phyloP scores from a whole-genome alignment of 257 asterid species.

The Leonotis leonurus region DNA sequence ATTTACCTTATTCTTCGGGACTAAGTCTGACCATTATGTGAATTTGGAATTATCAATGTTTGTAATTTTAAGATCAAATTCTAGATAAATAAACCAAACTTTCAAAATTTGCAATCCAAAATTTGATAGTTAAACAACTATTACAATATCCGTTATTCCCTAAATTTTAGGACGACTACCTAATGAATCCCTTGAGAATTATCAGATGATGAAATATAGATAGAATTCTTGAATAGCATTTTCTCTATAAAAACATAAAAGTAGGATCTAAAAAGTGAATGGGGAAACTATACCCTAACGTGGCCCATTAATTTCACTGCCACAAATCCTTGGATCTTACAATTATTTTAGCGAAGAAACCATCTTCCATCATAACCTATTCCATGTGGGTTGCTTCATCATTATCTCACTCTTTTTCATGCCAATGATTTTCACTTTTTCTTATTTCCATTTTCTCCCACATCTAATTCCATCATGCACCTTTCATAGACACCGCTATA shows the following conservation, averaged over 20 bases:
- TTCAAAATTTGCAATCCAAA: too few relatives aligned
- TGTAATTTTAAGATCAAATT: too few relatives aligned
- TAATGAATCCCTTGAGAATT: too few relatives aligned
- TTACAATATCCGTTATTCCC: too few relatives aligned
- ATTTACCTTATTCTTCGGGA: too few relatives aligned
- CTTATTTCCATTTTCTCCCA: too few relatives aligned
- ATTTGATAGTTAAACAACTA: too few relatives aligned
- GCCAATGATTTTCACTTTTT: conserved; percentile 6
- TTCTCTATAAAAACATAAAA: not conserved
- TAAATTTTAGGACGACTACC: too few relatives aligned
- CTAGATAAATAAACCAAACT: too few relatives aligned
- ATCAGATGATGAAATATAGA: too few relatives aligned
- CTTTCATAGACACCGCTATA: conserved; percentile 4
- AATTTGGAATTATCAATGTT: too few relatives aligned
- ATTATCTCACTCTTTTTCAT: conserved; percentile 15
- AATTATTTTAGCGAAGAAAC: conserved; percentile 8
- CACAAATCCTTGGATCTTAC: conserved; percentile 2
- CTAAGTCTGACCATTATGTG: too few relatives aligned
- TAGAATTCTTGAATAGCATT: not conserved
- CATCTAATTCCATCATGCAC: conserved; percentile 1
- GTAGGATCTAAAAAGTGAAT: not conserved
- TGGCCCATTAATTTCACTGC: conserved; percentile 7
- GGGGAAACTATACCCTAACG: conserved; percentile 4
- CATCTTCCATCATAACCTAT: conserved; percentile 3
- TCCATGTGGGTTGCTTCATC: conserved; percentile 10